phyloP scores from a whole-genome alignment of 2,329 filamentous ascomycete genomes.

The Paracoccidioides brasiliensis region DNA sequence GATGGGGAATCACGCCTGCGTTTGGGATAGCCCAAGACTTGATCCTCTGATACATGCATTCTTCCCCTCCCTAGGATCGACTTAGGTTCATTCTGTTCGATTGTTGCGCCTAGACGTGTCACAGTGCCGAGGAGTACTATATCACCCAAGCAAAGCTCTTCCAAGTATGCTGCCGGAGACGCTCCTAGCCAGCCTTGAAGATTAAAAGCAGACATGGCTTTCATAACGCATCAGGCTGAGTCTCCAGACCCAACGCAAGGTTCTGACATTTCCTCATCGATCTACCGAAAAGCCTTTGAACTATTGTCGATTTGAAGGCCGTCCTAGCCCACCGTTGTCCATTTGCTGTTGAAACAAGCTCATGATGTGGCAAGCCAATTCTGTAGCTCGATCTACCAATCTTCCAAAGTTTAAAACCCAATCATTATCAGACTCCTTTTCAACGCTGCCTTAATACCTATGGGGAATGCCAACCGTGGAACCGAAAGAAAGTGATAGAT shows the following conservation, averaged over 20 bases:
- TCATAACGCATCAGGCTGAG: background rate
- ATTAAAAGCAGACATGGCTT: background rate
- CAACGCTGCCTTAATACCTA: background rate
- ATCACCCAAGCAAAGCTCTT: background rate
- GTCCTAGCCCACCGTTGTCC: background rate
- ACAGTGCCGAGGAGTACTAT: background rate
- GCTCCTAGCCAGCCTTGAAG: background rate
- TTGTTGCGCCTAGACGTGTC: background rate
- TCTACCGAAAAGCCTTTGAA: background rate
- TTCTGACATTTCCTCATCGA: background rate
- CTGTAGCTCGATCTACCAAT: background rate
- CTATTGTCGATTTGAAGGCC: background rate
- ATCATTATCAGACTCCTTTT: background rate
- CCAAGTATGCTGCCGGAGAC: background rate
- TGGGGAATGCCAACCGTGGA: background rate
- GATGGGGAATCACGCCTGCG: background rate
- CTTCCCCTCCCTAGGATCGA: background rate
- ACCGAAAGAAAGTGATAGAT: background rate
- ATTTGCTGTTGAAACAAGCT: background rate
- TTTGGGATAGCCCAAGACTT: too few species aligned
- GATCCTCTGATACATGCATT: background rate
- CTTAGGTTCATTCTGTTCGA: background rate
- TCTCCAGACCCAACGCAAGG: background rate
- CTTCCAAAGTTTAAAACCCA: background rate
- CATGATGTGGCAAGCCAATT: background rate